A percentile compares a stretch with the other conserved stretches of the same genome.
These are phyloP conservation scores for Globisporangium okanoganense DNA, from an alignment of 352 stramenopile genomes.

Conservation along the genomic window DNA sequence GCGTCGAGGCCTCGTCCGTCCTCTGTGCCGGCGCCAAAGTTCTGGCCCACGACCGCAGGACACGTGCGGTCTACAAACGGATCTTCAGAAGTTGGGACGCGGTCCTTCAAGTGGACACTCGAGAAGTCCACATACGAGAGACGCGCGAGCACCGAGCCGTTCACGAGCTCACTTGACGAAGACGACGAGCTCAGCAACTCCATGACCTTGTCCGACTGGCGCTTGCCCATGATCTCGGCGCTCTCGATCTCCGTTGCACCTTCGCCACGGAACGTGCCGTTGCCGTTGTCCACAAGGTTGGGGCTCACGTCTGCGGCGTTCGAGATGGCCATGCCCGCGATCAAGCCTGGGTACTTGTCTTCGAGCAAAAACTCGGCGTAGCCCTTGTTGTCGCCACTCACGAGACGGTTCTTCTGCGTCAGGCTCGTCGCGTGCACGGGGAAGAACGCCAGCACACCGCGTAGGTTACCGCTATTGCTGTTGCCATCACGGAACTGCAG, in stretches of 20 bases:
- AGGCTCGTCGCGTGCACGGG: slow-evolving; percentile 82
- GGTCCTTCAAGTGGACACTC: slow-evolving; percentile 25
- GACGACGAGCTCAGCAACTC: slow-evolving; percentile 22
- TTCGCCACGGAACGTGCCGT: slow-evolving; percentile 40
- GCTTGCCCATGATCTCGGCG: slow-evolving; percentile 39
- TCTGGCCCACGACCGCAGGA: slow-evolving; percentile 38
- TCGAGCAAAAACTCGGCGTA: slow-evolving; percentile 45
- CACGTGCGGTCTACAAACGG: slow-evolving; percentile 37
- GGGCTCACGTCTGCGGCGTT: slow-evolving; percentile 44
- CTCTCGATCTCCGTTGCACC: slow-evolving; percentile 27
- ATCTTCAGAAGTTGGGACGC: slow-evolving; percentile 15
- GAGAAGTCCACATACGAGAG: slow-evolving; percentile 48
- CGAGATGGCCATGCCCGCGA: slow-evolving; percentile 35
- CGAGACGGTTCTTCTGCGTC: slow-evolving; percentile 59
- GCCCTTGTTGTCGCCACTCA: slow-evolving; percentile 82
- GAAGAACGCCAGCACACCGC: slow-evolving; percentile 67
- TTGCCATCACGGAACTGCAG: slow-evolving; percentile 40
- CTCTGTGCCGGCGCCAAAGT: slow-evolving; percentile 42
- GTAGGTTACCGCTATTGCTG: slow-evolving; percentile 23
- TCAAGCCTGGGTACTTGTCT: slow-evolving; percentile 19
- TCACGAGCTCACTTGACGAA: slow-evolving; percentile 20
- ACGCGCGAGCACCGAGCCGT: slow-evolving; percentile 21
- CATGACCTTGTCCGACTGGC: slow-evolving; percentile 29
- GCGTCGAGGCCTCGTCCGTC: slow-evolving; percentile 30
- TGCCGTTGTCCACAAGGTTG: slow-evolving; percentile 38